A percentile compares a stretch with the other conserved stretches of the same genome.
Conservation (phyloP, 2,329 filamentous ascomycete species). For the Phialophora chinensis region DNA sequence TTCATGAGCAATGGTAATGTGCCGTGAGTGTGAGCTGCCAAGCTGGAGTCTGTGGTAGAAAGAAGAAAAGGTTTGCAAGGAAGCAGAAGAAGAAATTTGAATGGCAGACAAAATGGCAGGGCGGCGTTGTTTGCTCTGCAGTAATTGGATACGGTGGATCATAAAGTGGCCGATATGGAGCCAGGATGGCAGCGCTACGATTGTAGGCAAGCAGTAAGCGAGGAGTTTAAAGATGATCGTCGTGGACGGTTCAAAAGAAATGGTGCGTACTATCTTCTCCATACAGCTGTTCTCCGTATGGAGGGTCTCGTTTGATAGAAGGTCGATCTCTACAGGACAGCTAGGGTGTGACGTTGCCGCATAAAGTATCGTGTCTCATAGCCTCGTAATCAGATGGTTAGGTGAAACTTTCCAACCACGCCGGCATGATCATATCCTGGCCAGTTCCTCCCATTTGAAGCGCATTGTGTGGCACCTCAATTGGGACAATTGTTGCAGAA, state of each 20-base stretch:
- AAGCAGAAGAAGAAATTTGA: conserved; percentile 4
- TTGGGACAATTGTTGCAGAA: conserved; percentile 5
- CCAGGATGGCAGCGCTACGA: too few relatives aligned
- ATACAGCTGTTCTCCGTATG: not conserved
- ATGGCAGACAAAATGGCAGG: not conserved
- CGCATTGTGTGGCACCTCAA: not conserved
- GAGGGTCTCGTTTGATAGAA: not conserved
- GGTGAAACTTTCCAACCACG: conserved; percentile 2
- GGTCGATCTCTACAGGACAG: not conserved
- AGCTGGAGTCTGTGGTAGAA: conserved; percentile 33
- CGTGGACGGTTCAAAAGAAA: not conserved
- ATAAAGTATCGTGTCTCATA: not conserved
- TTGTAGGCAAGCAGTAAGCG: not conserved
- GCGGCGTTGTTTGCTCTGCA: not conserved
- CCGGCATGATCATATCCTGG: conserved; percentile 10
- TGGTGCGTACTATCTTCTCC: not conserved
- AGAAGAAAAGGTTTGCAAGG: conserved; percentile 15
- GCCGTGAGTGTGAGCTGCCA: conserved; percentile 38
- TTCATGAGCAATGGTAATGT: conserved; percentile 28
- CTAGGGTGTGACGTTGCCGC: not conserved
- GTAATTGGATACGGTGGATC: conserved; percentile 4
- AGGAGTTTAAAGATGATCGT: not conserved
- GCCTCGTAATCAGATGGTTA: not conserved
- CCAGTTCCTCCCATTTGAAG: not conserved
- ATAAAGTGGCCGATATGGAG: too few relatives aligned